phyloP scores from a whole-genome alignment of 805 yeast genomes.

The Myxozyma neotropica region DNA sequence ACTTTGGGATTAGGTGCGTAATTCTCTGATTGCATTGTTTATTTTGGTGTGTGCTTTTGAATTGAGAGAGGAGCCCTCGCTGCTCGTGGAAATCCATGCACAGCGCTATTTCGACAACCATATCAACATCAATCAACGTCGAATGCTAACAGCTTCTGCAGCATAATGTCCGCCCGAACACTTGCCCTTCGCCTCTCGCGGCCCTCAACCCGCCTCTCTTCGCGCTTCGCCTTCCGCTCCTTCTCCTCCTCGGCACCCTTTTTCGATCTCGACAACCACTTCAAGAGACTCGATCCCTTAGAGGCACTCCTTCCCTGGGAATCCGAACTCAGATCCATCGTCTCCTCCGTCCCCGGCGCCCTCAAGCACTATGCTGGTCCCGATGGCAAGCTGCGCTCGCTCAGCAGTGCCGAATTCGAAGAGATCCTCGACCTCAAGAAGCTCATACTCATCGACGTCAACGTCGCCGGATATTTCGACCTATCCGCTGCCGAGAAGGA shows the following conservation, averaged over 20 bases:
- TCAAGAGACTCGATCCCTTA: slow-evolving; percentile 18
- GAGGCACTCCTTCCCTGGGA: slow-evolving; percentile 34
- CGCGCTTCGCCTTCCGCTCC: too few relatives aligned
- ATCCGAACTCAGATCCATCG: slow-evolving; percentile 31
- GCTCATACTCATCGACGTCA: slow-evolving; percentile 2
- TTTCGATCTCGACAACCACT: too few relatives aligned
- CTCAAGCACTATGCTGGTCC: slow-evolving; percentile 69
- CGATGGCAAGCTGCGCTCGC: slow-evolving; percentile 73
- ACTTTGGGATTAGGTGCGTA: too few relatives aligned
- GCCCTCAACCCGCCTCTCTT: slow-evolving; percentile 3
- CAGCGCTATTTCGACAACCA: too few relatives aligned
- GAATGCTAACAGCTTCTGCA: too few relatives aligned
- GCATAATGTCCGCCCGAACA: background rate
- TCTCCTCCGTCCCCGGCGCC: slow-evolving; percentile 65
- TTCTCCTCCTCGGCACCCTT: too few relatives aligned
- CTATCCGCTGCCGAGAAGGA: slow-evolving; percentile 2
- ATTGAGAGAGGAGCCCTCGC: too few relatives aligned
- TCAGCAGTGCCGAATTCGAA: slow-evolving; percentile 70
- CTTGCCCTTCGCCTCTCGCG: background rate
- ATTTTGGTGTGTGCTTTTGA: too few relatives aligned
- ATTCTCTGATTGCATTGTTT: too few relatives aligned
- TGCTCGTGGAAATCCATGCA: too few relatives aligned
- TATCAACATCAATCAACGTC: too few relatives aligned
- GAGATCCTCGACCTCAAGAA: slow-evolving; percentile 52
- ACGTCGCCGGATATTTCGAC: slow-evolving; percentile 6